phyloP scores from a whole-genome alignment of 305 asterid species.

The Fraxinus angustifolia region DNA sequence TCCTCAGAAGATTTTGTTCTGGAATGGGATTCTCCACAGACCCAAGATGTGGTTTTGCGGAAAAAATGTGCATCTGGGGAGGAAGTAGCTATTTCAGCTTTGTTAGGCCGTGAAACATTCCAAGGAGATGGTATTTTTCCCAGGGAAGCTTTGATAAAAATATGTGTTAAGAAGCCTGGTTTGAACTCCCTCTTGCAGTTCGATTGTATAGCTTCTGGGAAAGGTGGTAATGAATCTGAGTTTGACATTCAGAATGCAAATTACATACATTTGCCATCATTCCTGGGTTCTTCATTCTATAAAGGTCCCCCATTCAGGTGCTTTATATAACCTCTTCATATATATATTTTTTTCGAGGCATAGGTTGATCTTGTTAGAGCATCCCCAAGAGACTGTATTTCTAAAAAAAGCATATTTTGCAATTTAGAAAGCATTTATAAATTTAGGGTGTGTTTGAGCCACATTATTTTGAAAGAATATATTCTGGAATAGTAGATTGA shows the following conservation, averaged over 20 bases:
- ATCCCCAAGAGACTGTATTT: not conserved
- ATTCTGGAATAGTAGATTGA: too few relatives aligned
- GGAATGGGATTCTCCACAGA: constrained; percentile 65
- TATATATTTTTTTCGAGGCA: not conserved
- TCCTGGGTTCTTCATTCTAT: constrained; percentile 40
- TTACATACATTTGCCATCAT: constrained; percentile 45
- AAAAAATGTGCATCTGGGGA: constrained; percentile 71
- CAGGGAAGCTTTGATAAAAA: constrained; percentile 62
- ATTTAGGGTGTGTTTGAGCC: too few relatives aligned
- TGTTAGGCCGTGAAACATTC: constrained; percentile 43
- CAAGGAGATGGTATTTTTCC: constrained; percentile 43
- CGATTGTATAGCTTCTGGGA: constrained; percentile 60
- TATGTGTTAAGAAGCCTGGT: constrained; percentile 76
- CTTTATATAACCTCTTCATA: not conserved
- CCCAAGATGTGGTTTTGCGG: constrained; percentile 64
- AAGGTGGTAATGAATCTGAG: constrained; percentile 32
- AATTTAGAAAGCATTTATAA: too few relatives aligned
- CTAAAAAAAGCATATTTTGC: too few relatives aligned
- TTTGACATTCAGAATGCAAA: constrained; percentile 50
- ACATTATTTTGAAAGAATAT: too few relatives aligned
- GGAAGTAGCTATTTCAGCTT: constrained; percentile 78
- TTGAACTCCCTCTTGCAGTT: constrained; percentile 76
- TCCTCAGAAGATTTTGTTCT: constrained; percentile 63
- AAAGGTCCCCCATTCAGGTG: constrained; percentile 76
- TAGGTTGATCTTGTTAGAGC: not conserved